Evolutionary conservation across 768 basidiomycete species (phyloP).

Genomic region (Xerocomellus intermedius): DNA sequence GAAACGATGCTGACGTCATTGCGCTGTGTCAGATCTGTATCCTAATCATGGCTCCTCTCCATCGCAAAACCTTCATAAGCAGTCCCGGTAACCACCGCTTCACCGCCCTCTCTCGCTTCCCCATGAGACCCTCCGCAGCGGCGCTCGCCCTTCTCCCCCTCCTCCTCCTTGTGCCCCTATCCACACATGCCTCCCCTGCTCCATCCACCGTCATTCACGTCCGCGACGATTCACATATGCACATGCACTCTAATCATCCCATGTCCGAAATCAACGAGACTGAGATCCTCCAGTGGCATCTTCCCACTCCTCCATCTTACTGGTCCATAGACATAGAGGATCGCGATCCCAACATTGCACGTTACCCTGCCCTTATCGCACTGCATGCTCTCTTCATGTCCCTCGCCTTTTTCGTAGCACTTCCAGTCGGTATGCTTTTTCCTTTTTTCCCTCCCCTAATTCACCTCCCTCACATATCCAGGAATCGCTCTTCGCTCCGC

Average conservation of each 20-base stretch:
- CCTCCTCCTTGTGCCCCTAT: slow-evolving; percentile 19
- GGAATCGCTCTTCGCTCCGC: slow-evolving; percentile 80
- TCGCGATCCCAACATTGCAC: slow-evolving; percentile 38
- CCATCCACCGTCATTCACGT: slow-evolving; percentile 1
- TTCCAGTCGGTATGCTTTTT: slow-evolving; percentile 67
- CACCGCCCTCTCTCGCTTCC: neutral
- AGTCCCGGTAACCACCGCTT: neutral
- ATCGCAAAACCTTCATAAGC: slow-evolving; percentile 10
- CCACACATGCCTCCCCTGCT: slow-evolving; percentile 11
- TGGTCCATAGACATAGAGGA: slow-evolving; percentile 76
- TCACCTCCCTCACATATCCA: slow-evolving; percentile 29
- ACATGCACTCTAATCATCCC: slow-evolving; percentile 49
- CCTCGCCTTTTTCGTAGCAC: slow-evolving; percentile 76
- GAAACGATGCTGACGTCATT: slow-evolving; percentile 17
- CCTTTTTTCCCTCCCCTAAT: neutral
- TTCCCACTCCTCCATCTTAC: slow-evolving; percentile 76
- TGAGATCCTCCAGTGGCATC: slow-evolving; percentile 60
- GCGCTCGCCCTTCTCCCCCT: neutral
- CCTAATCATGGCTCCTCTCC: neutral
- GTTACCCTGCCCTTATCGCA: slow-evolving; percentile 69
- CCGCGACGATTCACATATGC: slow-evolving; percentile 41
- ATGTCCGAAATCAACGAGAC: slow-evolving; percentile 74
- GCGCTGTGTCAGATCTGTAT: neutral
- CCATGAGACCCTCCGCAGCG: slow-evolving; percentile 11
- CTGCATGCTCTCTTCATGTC: slow-evolving; percentile 73